Percentiles rank a stretch among this genome's conserved stretches.
Evolutionary conservation across 2,329 filamentous ascomycete genomes (phyloP).

Genomic region (Phaeoacremonium minimum): DNA sequence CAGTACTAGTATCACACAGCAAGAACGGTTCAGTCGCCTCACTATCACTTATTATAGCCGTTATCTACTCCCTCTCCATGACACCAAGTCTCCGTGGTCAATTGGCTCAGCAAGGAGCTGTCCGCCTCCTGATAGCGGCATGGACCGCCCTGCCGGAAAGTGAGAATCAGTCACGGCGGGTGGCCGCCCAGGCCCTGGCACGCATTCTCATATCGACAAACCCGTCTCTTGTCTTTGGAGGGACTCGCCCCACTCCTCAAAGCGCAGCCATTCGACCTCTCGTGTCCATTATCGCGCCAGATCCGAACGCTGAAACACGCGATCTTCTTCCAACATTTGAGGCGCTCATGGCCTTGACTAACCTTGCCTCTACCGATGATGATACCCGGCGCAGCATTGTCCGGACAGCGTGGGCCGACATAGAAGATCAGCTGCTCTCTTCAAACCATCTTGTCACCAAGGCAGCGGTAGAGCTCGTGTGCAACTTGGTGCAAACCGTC

Average conservation of each 20-base stretch:
- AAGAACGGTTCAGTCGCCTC: constrained; percentile 69
- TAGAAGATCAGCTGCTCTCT: constrained; percentile 81
- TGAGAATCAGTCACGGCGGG: constrained; percentile 42
- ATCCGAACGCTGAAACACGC: constrained; percentile 57
- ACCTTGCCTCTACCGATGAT: constrained; percentile 78
- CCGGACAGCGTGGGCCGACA: constrained; percentile 64
- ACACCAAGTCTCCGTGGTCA: constrained; percentile 69
- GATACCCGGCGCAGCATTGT: constrained; percentile 66
- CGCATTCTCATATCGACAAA: constrained; percentile 85
- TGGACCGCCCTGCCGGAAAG: constrained; percentile 57
- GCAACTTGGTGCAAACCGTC: constrained; percentile 75
- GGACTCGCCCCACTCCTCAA: constrained; percentile 68
- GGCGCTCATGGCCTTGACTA: constrained; percentile 85
- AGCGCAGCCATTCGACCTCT: constrained; percentile 81
- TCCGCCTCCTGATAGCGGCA: constrained; percentile 75
- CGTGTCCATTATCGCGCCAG: constrained; percentile 65
- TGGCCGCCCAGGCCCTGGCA: constrained; percentile 75
- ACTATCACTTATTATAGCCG: constrained; percentile 67
- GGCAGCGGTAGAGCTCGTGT: constrained; percentile 82
- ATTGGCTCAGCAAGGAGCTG: constrained; percentile 89
- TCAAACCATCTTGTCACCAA: constrained; percentile 73
- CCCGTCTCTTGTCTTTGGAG: constrained; percentile 77
- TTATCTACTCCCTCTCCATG: constrained; percentile 73
- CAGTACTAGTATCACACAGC: constrained; percentile 71
- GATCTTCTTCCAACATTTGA: constrained; percentile 90